These are phyloP conservation scores for Hura crepitans DNA, from an alignment of 441 rosid genomes.

Conservation along the genomic window DNA sequence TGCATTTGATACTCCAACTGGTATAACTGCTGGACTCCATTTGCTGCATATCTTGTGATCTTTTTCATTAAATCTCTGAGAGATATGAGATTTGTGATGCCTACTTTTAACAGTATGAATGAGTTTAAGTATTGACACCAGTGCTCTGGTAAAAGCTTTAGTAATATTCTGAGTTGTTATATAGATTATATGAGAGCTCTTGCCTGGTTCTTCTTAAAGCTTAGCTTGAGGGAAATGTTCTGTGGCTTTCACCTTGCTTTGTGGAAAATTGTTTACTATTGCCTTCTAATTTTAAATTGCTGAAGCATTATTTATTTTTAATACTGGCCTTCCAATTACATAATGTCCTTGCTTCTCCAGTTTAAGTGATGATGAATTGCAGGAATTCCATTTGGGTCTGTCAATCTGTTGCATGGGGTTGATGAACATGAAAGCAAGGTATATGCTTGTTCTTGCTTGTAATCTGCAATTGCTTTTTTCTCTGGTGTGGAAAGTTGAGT, in stretches of 20 bases:
- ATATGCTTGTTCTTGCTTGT: slow-evolving; percentile 23
- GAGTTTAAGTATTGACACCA: background rate
- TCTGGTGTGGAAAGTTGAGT: background rate
- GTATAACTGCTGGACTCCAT: slow-evolving; percentile 32
- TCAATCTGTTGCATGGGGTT: slow-evolving; percentile 84
- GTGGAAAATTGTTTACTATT: background rate
- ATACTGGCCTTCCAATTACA: background rate
- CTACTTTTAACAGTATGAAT: background rate
- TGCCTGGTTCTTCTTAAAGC: slow-evolving; percentile 3
- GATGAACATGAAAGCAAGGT: slow-evolving; percentile 99
- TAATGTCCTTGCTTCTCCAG: slow-evolving; percentile 17
- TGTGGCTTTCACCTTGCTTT: background rate
- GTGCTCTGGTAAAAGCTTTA: background rate
- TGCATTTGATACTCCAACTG: slow-evolving; percentile 98
- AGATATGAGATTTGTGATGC: background rate
- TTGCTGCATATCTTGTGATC: slow-evolving; percentile 7
- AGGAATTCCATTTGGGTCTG: slow-evolving; percentile 98
- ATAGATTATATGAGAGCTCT: background rate
- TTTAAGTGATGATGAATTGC: slow-evolving; percentile 29
- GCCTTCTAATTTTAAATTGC: background rate
- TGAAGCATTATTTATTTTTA: background rate
- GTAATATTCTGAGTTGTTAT: background rate
- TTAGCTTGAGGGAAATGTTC: background rate
- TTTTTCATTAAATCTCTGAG: background rate
- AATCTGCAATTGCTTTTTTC: background rate